These are phyloP conservation scores for Chondrostereum purpureum DNA, from an alignment of 1,284 basidiomycete genomes.

Conservation along the genomic window DNA sequence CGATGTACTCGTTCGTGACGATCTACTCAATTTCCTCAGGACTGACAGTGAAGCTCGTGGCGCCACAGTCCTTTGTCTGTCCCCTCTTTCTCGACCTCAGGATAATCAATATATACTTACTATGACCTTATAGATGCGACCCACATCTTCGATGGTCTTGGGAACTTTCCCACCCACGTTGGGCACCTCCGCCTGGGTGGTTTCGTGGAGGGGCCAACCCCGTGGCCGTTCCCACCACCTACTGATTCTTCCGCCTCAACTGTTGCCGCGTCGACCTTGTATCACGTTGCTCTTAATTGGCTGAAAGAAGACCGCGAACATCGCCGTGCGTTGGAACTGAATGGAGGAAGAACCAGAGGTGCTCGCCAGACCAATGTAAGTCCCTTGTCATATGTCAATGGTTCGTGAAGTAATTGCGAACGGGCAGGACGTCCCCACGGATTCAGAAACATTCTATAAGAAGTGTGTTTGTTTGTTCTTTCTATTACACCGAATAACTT, in stretches of 20 bases:
- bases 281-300: slow-evolving; percentile 78
- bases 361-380: slow-evolving; percentile 57
- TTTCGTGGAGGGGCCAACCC: slow-evolving; percentile 57
- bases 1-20: slow-evolving; percentile 93
- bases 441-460: slow-evolving; percentile 85
- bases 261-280: slow-evolving; percentile 38
- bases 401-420: background rate
- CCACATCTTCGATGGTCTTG: slow-evolving; percentile 91
- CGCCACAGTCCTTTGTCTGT: slow-evolving; percentile 82
- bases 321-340: slow-evolving; percentile 51
- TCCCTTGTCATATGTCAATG: slow-evolving; percentile 5
- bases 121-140: slow-evolving; percentile 78
- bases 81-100: too few relatives aligned
- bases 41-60: slow-evolving; percentile 75
- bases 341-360: slow-evolving; percentile 62
- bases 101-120: slow-evolving; percentile 4
- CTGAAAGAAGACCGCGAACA: slow-evolving; percentile 74
- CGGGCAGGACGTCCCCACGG: slow-evolving; percentile 48
- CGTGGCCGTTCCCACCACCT: slow-evolving; percentile 51
- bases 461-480: slow-evolving; percentile 74
- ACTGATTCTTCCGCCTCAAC: slow-evolving; percentile 14
- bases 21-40: slow-evolving; percentile 84
- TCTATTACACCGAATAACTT: too few relatives aligned
- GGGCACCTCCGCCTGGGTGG: slow-evolving; percentile 83
- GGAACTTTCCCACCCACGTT: slow-evolving; percentile 83